Conservation (phyloP, 768 basidiomycete species). For the Glaciozyma antarctica region DNA sequence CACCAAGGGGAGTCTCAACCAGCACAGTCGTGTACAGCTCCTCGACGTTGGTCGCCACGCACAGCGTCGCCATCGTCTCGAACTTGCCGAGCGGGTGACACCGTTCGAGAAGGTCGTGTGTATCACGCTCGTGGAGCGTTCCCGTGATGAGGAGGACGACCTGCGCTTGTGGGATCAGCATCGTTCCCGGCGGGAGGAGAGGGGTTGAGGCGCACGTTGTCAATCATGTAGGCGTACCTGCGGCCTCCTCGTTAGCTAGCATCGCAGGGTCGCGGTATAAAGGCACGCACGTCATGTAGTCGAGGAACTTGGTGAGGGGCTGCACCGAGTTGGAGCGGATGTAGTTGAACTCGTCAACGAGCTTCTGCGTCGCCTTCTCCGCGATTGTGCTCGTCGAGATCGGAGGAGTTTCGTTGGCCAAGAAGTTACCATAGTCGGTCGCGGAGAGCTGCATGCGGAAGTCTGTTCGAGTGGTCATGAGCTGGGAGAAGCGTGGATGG, state of each 20-base stretch:
- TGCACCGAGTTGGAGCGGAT: conserved; percentile 81
- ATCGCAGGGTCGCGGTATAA: background rate
- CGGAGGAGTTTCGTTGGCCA: conserved; percentile 88
- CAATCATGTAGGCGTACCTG: conserved; percentile 99
- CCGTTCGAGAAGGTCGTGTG: conserved; percentile 87
- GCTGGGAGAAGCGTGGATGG: background rate
- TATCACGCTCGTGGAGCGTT: conserved; percentile 91
- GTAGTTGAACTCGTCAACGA: conserved; percentile 97
- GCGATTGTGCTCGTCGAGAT: conserved; percentile 79
- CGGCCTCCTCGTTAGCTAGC: background rate
- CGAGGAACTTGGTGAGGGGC: conserved; percentile 82
- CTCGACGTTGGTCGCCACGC: conserved; percentile 96
- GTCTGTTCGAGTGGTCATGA: conserved; percentile 48
- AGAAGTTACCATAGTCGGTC: conserved; percentile 97
- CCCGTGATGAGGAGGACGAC: conserved; percentile 95
- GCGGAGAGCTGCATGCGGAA: conserved; percentile 88
- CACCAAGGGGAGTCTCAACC: conserved; percentile 93
- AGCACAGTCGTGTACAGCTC: conserved; percentile 93
- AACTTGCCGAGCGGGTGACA: conserved; percentile 96
- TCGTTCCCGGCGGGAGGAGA: background rate
- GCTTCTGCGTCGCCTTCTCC: conserved; percentile 88
- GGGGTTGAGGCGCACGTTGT: conserved; percentile 49
- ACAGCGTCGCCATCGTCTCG: conserved; percentile 98
- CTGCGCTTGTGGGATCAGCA: conserved; percentile 1
- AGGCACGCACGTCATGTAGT: conserved; percentile 83